Conservation (phyloP, 78 protist species). For the Bigelowiella natans region DNA sequence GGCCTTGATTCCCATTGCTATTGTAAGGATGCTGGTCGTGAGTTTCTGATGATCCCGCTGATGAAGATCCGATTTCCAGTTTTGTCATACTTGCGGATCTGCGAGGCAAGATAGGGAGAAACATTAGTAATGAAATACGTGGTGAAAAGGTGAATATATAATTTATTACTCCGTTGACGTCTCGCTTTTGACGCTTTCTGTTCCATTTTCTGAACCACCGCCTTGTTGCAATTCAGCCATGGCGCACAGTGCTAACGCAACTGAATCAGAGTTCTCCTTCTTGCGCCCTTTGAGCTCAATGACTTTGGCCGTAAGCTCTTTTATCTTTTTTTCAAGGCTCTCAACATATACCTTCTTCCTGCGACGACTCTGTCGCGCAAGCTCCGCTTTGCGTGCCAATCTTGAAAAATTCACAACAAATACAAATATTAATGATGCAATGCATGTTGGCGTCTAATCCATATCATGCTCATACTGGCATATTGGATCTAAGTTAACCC, state of each 20-base stretch:
- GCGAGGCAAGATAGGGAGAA: not conserved
- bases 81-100: not conserved
- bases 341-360: not conserved
- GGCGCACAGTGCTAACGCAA: not conserved
- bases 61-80: not conserved
- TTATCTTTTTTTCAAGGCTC: not conserved
- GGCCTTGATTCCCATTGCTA: not conserved
- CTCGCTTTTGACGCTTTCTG: not conserved
- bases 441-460: too few relatives aligned
- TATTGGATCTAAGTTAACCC: too few relatives aligned
- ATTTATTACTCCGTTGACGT: not conserved
- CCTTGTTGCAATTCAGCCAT: not conserved
- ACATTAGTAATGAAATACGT: too few relatives aligned
- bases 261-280: not conserved
- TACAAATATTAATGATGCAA: too few relatives aligned
- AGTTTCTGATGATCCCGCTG: not conserved
- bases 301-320: not conserved
- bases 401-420: too few relatives aligned
- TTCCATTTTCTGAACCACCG: not conserved
- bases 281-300: not conserved
- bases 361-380: not conserved
- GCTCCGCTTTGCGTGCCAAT: not conserved
- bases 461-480: too few relatives aligned
- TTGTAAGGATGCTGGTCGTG: not conserved
- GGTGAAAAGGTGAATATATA: too few relatives aligned